A percentile compares a stretch with the other conserved stretches of the same genome.
Conservation (phyloP, 805 yeast species). For the Candida tammaniensis region DNA sequence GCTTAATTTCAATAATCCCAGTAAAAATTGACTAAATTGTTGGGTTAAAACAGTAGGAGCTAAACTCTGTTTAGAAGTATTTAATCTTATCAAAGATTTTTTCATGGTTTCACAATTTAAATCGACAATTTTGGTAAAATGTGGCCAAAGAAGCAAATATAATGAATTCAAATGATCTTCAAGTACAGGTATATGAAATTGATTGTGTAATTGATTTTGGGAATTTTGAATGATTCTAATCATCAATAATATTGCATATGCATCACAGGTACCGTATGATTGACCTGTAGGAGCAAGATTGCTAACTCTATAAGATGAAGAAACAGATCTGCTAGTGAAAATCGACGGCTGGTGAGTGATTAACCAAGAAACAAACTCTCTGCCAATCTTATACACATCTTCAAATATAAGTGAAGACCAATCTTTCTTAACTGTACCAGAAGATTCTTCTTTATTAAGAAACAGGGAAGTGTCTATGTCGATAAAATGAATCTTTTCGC, state of each 20-base stretch:
- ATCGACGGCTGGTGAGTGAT: conserved; percentile 36
- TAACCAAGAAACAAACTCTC: conserved; percentile 46
- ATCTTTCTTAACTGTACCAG: conserved; percentile 14
- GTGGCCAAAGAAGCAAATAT: conserved; percentile 78
- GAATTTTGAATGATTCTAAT: conserved; percentile 68
- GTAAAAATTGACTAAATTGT: conserved; percentile 69
- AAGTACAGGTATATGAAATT: conserved; percentile 62
- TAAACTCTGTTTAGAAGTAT: conserved; percentile 20
- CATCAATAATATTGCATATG: conserved; percentile 72
- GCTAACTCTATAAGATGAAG: conserved; percentile 31
- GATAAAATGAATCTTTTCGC: conserved; percentile 31
- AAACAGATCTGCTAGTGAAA: conserved; percentile 28
- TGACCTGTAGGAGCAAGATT: conserved; percentile 20
- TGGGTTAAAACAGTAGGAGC: conserved; percentile 66
- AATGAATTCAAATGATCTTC: conserved; percentile 69
- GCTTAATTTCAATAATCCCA: conserved; percentile 64
- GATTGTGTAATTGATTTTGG: conserved; percentile 63
- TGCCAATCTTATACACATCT: conserved; percentile 38
- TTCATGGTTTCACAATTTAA: conserved; percentile 72
- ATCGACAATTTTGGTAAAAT: conserved; percentile 73
- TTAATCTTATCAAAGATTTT: conserved; percentile 20
- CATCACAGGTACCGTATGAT: conserved; percentile 63
- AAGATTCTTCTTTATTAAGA: conserved; percentile 5
- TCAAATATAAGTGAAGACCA: conserved; percentile 40
- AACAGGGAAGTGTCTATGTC: conserved; percentile 7